Evolutionary conservation across 2,329 filamentous ascomycete species (phyloP), one percentile per base, ranked within the genome.

Genomic region (Coleophoma cylindrospora): DNA sequence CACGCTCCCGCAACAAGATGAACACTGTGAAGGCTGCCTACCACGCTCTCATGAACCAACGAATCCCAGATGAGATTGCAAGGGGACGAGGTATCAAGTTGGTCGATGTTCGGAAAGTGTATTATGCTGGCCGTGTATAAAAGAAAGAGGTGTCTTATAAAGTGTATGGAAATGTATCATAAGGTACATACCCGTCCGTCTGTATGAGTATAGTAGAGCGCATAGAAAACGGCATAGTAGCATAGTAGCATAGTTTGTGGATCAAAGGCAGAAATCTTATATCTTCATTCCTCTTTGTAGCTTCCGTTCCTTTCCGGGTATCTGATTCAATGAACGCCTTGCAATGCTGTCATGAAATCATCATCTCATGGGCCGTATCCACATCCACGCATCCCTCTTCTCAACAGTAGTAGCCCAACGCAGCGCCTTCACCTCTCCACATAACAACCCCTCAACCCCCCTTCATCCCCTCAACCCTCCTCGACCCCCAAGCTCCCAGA

Each of bases 61-160:
- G 82, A 54, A 77, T 95, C 64, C 94, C 94, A 32, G 89, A 97
- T 67, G 84, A 92, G 65, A 86, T 99, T 65, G 94, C 94, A 50
- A 80, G 88, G 45, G 92, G 90, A 47, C 76, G 91, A 57, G 92
- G 94, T 54, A 92, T 89, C 80, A 99, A 99, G 80, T 68, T 99
- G 65, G 91, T 99, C 34, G 94, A 99, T 74, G 89, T 92, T 57
- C 79, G 94, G 61, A 96, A 94, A 76, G 94, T 97, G 64, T 99
- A 99, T 74, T 97, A 96, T 71, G 91, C 89, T 47, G 90, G 90
- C 40, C 59, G 55, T 54, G 61, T 63, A 57, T 64, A 59, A 60
- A 54, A 10, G 9, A 27, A 27, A 7, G 27, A 27, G 27, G 27
- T 27, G 27, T 27, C 27, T 27, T 27, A 27, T 27, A 27, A 27